These are phyloP conservation scores for Crithidia thermophila DNA, from an alignment of 208 protist species.

Conservation along the genomic window DNA sequence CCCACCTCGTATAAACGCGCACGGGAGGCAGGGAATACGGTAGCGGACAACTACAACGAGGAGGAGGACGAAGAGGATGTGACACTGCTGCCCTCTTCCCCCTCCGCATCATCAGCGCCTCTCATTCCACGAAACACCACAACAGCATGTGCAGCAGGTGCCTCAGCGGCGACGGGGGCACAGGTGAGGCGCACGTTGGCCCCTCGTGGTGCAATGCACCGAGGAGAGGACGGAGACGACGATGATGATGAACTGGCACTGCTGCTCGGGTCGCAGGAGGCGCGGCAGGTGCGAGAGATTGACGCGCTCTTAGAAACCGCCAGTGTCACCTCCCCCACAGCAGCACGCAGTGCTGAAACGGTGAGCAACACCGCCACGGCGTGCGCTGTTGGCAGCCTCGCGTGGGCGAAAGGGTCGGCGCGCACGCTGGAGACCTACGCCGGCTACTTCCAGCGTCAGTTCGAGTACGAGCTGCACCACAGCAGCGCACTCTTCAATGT, in stretches of 20 bases:
- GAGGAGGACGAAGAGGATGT: too few relatives aligned
- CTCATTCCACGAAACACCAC: too few relatives aligned
- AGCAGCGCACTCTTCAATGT: constrained; percentile 43
- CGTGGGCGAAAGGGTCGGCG: constrained; percentile 56
- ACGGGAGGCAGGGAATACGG: too few relatives aligned
- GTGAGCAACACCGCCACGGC: constrained; percentile 3
- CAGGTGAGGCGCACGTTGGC: constrained; percentile 17
- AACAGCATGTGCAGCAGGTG: too few relatives aligned
- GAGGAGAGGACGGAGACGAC: constrained; percentile 15
- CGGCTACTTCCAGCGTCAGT: constrained; percentile 64
- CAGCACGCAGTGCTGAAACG: background rate
- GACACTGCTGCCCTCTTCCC: too few relatives aligned
- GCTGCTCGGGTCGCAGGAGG: constrained; percentile 66
- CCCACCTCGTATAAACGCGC: too few relatives aligned
- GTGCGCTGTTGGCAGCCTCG: constrained; percentile 41
- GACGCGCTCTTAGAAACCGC: constrained; percentile 30
- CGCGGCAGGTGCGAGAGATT: constrained; percentile 34
- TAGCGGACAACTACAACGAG: too few relatives aligned
- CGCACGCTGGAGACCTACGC: constrained; percentile 33
- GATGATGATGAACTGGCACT: constrained; percentile 82
- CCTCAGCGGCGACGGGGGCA: background rate
- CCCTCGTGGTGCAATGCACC: background rate
- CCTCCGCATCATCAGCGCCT: too few relatives aligned
- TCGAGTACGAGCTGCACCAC: constrained; percentile 61
- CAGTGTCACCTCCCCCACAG: background rate